Percentiles rank a stretch among this genome's conserved stretches.
Conservation (phyloP, 2,329 filamentous ascomycete species). For the Monilinia fructicola region DNA sequence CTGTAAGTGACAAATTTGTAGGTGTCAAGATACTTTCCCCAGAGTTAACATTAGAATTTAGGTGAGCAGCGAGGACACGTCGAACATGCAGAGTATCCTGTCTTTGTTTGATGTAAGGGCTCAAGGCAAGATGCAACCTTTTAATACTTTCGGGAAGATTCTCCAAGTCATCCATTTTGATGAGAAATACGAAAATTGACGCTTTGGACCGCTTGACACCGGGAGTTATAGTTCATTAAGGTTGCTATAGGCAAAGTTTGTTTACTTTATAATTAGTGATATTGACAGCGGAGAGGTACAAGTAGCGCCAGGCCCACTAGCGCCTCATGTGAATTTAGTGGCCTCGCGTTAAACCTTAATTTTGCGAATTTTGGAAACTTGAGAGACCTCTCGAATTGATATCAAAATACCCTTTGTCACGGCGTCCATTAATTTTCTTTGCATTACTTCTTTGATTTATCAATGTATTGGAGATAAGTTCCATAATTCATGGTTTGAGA, state of each 20-base stretch:
- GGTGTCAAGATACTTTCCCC: constrained; percentile 42
- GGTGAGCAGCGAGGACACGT: constrained; percentile 54
- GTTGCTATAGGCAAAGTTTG: constrained; percentile 4
- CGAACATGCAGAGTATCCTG: constrained; percentile 58
- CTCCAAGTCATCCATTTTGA: constrained; percentile 30
- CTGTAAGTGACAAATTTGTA: constrained; percentile 49
- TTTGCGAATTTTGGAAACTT: constrained; percentile 23
- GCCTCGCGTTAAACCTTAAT: constrained; percentile 25
- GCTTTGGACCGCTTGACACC: neutral
- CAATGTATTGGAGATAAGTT: constrained; percentile 7
- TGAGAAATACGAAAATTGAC: neutral
- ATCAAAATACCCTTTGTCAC: constrained; percentile 12
- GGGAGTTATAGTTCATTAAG: neutral
- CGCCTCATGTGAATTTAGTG: constrained; percentile 16
- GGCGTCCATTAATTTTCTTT: constrained; percentile 14
- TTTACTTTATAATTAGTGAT: neutral
- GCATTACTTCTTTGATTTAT: constrained; percentile 7
- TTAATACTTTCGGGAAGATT: constrained; percentile 42
- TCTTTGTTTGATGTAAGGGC: constrained; percentile 55
- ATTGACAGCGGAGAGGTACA: neutral
- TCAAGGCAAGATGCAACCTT: constrained; percentile 47
- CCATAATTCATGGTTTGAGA: constrained; percentile 20
- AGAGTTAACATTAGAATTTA: constrained; percentile 47
- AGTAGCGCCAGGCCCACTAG: constrained; percentile 12
- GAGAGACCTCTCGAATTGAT: constrained; percentile 6